These are phyloP conservation scores for Quercus agrifolia DNA, from an alignment of 306 rosid species.

Conservation along the genomic window DNA sequence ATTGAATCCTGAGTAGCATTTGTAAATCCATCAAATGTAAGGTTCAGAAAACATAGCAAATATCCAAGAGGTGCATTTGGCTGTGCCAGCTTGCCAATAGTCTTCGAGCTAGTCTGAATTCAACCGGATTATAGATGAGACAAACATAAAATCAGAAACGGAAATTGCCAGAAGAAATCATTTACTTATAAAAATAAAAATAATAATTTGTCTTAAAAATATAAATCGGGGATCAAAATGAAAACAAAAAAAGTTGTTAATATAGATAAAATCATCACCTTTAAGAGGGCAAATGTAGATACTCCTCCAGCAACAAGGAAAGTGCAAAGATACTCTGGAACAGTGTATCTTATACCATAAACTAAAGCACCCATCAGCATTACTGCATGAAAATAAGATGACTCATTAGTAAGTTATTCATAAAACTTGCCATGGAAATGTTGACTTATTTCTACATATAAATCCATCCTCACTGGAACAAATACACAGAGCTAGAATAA, in stretches of 20 bases:
- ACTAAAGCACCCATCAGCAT: conserved; percentile 95
- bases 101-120: conserved; percentile 90
- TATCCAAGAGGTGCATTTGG: conserved; percentile 99
- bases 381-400: conserved; percentile 53
- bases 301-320: conserved; percentile 99
- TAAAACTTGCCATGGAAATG: neutral
- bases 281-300: conserved; percentile 83
- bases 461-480: neutral
- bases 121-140: conserved; percentile 18
- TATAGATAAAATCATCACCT: conserved; percentile 42
- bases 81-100: conserved; percentile 82
- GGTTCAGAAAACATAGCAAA: conserved; percentile 89
- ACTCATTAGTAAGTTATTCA: conserved; percentile 18
- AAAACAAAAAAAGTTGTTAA: neutral
- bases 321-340: conserved; percentile 81
- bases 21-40: conserved; percentile 97
- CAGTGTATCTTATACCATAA: conserved; percentile 69
- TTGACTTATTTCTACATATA: neutral
- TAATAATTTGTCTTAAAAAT: neutral
- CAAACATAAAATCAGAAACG: neutral
- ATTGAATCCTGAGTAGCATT: conserved; percentile 99
- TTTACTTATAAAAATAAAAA: neutral
- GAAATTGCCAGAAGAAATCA: neutral
- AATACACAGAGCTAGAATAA: neutral
- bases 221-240: neutral